Percentiles rank a stretch among this genome's conserved stretches.
These are phyloP conservation scores for Melanomma pulvis-pyrius DNA, from an alignment of 495 filamentous ascomycete genomes.

Conservation along the genomic window DNA sequence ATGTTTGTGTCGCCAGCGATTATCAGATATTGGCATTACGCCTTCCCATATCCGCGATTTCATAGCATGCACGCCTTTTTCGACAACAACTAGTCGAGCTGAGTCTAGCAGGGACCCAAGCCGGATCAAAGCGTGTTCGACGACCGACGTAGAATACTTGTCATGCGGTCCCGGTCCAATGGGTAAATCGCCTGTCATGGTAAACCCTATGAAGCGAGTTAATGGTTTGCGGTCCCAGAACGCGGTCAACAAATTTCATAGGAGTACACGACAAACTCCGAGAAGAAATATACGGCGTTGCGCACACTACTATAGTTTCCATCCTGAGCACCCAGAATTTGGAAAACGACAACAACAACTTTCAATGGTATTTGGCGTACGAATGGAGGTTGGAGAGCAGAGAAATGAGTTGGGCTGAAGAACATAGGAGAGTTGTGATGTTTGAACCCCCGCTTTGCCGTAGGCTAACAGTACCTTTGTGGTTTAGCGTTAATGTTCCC, in stretches of 20 bases:
- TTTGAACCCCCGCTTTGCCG: too few species aligned
- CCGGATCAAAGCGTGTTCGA: slow-evolving; percentile 2
- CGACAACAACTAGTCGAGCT: not conserved
- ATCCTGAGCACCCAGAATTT: too few species aligned
- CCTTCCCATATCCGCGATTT: slow-evolving; percentile 3
- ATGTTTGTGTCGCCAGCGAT: not conserved
- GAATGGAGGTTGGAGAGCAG: too few species aligned
- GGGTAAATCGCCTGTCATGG: not conserved
- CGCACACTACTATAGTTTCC: too few species aligned
- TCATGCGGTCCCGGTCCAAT: slow-evolving; percentile 1
- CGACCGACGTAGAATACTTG: not conserved
- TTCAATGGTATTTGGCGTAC: too few species aligned
- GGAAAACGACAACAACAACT: too few species aligned
- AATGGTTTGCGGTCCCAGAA: not conserved
- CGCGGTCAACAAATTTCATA: not conserved
- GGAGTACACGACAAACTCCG: too few species aligned
- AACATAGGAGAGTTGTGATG: too few species aligned
- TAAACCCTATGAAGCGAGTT: not conserved
- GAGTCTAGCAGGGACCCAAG: not conserved
- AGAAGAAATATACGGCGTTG: too few species aligned
- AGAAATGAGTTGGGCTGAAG: too few species aligned
- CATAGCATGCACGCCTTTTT: not conserved
- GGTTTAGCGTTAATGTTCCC: too few species aligned
- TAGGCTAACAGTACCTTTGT: too few species aligned
- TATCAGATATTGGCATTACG: not conserved